Base-by-base conservation (phyloP, 306 rosid species). In the Fragaria ananassa region DNA sequence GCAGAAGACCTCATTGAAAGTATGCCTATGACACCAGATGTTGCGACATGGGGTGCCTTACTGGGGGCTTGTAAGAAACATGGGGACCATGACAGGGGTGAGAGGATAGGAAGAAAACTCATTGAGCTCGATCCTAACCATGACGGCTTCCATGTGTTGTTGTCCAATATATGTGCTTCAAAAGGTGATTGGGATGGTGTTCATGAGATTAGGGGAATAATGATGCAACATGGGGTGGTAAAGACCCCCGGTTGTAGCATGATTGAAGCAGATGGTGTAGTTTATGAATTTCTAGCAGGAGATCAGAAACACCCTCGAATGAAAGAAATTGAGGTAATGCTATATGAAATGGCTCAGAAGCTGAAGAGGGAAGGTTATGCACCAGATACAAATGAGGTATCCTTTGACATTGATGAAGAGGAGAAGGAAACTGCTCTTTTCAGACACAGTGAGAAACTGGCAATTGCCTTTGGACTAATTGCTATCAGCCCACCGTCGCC, bases 11-110 rank as follows among this genome's bases (percentile, higher is more conserved):
- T 92, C 44, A 82, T 87, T 67, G 77, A 88, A 71, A 85, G 69
- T 77, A 92, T 92, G 97, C 96, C 97, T 34, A 80, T 90, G 91
- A 65, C 75, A 11, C 91, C 97, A 0, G 96, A 88, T 79, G 91
- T 89, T 15, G 93, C 93, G 57, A 83, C 96, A 27, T 93, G 98
- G 96, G 98, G 96, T 70, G 97, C 97, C 70, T 81, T 90, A 81
- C 89, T 92, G 8, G 97, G 93, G 74, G 96, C 96, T 35, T 90
- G 96, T 82, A 80, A 82, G 82, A 93, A 93, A 75, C 89, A 89
- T 80, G 79, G 85, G 46, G 76, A 89, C 81, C 84, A 82, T 44
- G 90, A 86, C 67, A 89, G 85, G 83, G 94, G 98, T 8, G 89
- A 90, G 88, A 89, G 91, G 72, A 80, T 87, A 27, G 96, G 96